These are phyloP conservation scores for Calocybe indica DNA, from an alignment of 768 basidiomycete species.

Conservation along the genomic window DNA sequence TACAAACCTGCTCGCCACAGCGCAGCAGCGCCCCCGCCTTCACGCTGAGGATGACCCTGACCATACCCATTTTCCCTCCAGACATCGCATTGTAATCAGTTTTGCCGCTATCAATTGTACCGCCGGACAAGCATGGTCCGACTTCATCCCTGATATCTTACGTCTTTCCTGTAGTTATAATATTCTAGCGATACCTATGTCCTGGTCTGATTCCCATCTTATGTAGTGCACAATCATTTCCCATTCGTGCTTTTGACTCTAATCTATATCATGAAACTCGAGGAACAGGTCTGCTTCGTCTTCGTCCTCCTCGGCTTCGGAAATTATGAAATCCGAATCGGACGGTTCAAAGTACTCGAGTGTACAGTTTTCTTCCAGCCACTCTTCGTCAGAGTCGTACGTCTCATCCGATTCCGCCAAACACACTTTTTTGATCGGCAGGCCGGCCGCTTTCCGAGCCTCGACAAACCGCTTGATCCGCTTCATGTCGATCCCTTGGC, in stretches of 20 bases:
- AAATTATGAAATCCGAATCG: conserved; percentile 24
- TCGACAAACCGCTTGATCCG: conserved; percentile 40
- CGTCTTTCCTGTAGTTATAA: no score
- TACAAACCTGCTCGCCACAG: conserved; percentile 14
- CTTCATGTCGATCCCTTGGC: conserved; percentile 35
- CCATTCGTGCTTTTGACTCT: conserved; percentile 8
- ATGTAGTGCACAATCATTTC: background rate
- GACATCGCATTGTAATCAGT: no score
- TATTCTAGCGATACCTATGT: background rate
- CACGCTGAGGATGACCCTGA: no score
- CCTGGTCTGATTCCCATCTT: background rate
- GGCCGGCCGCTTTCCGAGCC: conserved; percentile 32
- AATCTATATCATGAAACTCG: conserved; percentile 19
- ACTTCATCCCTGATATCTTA: no score
- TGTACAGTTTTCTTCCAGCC: conserved; percentile 44
- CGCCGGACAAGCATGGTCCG: no score
- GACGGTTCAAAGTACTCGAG: conserved; percentile 57
- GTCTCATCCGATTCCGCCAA: conserved; percentile 42
- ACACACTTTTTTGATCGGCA: conserved; percentile 39
- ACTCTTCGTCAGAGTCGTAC: conserved; percentile 34
- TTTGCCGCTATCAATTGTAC: no score
- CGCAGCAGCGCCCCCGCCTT: background rate
- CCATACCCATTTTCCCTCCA: no score
- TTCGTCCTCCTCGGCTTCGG: conserved; percentile 26
- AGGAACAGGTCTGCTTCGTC: conserved; percentile 25